Percentiles rank a stretch among this genome's conserved stretches.
phyloP scores from a whole-genome alignment of 495 filamentous ascomycete genomes.

The Lophiostoma macrostomum region DNA sequence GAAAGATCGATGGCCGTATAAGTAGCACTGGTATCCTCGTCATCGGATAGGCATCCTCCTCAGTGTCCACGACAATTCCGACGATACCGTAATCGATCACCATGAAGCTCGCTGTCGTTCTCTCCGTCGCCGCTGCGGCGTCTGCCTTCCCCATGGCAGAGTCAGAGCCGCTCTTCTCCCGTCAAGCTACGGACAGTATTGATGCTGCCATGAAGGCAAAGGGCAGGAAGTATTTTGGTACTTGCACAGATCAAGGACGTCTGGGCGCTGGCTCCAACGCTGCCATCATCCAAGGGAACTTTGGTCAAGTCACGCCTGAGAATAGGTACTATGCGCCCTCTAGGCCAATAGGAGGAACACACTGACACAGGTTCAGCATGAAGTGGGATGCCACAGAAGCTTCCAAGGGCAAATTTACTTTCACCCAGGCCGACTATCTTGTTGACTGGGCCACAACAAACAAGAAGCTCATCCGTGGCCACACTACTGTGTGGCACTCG shows the following conservation, averaged over 20 bases:
- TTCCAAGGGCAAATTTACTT: conserved; percentile 50
- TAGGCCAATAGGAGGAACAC: background rate
- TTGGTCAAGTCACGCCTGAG: conserved; percentile 64
- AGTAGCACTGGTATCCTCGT: background rate
- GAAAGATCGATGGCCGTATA: conserved; percentile 3
- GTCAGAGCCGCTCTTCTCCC: conserved; percentile 21
- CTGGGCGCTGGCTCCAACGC: conserved; percentile 51
- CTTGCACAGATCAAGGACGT: conserved; percentile 53
- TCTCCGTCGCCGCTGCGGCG: conserved; percentile 17
- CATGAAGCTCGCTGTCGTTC: conserved; percentile 26
- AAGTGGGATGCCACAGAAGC: conserved; percentile 57
- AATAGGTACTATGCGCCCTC: conserved; percentile 42
- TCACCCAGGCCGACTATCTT: conserved; percentile 52
- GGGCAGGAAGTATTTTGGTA: conserved; percentile 62
- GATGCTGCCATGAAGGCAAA: conserved; percentile 56
- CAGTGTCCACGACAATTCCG: background rate
- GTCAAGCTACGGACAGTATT: conserved; percentile 42
- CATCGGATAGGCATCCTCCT: background rate
- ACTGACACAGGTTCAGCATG: conserved; percentile 44
- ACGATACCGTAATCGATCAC: background rate
- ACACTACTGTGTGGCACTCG: conserved; percentile 62
- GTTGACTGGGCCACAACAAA: conserved; percentile 58
- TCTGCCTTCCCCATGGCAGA: conserved; percentile 27
- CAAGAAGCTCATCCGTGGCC: conserved; percentile 58
- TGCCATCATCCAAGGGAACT: conserved; percentile 56